Percentiles rank a stretch among this genome's conserved stretches.
These are phyloP conservation scores for Fusarium fracticaudum DNA, from an alignment of 2,329 filamentous ascomycete species.

Conservation along the genomic window DNA sequence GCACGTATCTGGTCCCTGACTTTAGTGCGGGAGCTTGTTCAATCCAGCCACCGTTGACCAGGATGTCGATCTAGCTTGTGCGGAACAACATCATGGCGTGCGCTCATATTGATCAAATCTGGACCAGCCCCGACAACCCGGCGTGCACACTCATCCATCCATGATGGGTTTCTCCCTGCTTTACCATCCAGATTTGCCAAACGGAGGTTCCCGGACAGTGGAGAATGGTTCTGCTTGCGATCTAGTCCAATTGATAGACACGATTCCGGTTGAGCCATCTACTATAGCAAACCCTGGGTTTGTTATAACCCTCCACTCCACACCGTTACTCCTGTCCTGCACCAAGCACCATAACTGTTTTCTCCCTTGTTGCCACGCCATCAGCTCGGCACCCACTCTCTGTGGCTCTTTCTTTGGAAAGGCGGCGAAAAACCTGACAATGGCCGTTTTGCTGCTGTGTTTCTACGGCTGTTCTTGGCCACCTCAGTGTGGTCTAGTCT, in stretches of 20 bases:
- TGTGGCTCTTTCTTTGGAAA: slow-evolving; percentile 27
- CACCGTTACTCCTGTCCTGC: slow-evolving; percentile 37
- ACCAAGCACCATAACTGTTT: slow-evolving; percentile 39
- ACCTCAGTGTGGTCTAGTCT: slow-evolving; percentile 40
- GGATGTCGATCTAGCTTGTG: slow-evolving; percentile 34
- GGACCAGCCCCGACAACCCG: slow-evolving; percentile 35
- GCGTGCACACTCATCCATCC: slow-evolving; percentile 25
- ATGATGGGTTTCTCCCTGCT: slow-evolving; percentile 37
- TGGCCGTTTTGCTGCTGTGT: slow-evolving; percentile 26
- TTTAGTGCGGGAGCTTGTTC: slow-evolving; percentile 32
- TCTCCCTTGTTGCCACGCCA: slow-evolving; percentile 41
- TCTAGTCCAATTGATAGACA: slow-evolving; percentile 37
- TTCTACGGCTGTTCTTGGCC: slow-evolving; percentile 32
- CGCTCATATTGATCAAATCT: slow-evolving; percentile 38
- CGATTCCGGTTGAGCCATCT: slow-evolving; percentile 41
- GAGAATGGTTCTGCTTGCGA: slow-evolving; percentile 40
- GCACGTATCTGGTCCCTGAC: slow-evolving; percentile 16
- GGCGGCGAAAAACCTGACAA: slow-evolving; percentile 29
- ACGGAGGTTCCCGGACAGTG: slow-evolving; percentile 42
- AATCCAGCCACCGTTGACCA: slow-evolving; percentile 38
- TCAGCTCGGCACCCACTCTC: slow-evolving; percentile 33
- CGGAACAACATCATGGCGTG: slow-evolving; percentile 37
- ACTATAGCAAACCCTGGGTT: slow-evolving; percentile 45
- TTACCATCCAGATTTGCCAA: slow-evolving; percentile 35
- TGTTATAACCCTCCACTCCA: slow-evolving; percentile 44